Evolutionary conservation across 208 protist genomes (phyloP).

Genomic region (Porcisia deanei): DNA sequence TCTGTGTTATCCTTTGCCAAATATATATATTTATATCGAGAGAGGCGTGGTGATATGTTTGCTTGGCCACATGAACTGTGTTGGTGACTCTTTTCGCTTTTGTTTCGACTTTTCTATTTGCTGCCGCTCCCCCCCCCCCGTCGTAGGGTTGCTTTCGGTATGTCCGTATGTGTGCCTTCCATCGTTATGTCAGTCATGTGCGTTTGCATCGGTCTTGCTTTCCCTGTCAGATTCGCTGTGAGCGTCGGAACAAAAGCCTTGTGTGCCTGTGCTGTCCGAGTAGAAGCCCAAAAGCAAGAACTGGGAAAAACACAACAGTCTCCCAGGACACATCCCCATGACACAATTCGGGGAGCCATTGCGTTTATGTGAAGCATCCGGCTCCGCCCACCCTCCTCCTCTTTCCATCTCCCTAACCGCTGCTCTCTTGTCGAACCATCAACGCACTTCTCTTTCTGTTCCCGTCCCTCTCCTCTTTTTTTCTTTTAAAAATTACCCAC

Average conservation of each 20-base stretch:
- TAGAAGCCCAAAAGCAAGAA: not conserved
- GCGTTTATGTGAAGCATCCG: not conserved
- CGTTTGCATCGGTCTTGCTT: not conserved
- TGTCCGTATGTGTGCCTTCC: not conserved
- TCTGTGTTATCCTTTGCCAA: too few species aligned
- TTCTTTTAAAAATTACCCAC: not conserved
- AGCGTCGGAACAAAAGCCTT: too few species aligned
- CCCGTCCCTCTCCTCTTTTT: not conserved
- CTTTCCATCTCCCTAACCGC: not conserved
- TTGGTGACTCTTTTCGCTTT: not conserved
- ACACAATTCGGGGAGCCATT: not conserved
- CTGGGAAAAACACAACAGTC: not conserved
- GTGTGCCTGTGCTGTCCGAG: not conserved
- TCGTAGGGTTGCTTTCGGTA: not conserved
- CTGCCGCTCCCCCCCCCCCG: not conserved
- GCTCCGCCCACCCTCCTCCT: not conserved
- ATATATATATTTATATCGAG: too few species aligned
- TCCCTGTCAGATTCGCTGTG: not conserved
- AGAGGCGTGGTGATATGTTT: too few species aligned
- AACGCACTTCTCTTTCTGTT: too few species aligned
- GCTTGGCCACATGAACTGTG: too few species aligned
- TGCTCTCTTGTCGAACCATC: not conserved
- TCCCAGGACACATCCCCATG: not conserved
- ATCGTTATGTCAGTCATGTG: not conserved
- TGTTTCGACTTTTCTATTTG: not conserved